Base-by-base conservation (phyloP, 495 filamentous ascomycete species). In the Daldinia caldariorum region DNA sequence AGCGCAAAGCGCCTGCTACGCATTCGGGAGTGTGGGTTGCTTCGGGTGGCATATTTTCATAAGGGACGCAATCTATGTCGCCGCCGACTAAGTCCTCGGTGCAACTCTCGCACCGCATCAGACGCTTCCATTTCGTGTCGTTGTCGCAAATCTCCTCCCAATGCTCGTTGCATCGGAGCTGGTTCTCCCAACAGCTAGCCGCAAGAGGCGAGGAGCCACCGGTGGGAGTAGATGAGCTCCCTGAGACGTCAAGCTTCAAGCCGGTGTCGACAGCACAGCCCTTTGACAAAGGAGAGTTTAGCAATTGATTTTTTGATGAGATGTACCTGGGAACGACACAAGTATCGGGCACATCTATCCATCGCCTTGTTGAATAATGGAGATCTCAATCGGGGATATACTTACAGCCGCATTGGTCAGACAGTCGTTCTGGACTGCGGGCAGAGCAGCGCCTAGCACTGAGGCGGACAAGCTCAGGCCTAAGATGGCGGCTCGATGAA, bases 91-190 rank as follows among this genome's bases (percentile, higher is more conserved):
- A 0, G 6, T 32, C 22, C 14, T 66, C 32, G 18, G 4, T 60
- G 37, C 63, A 66, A n/a, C 2, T 10, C 12, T 34, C 13, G 37
- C 63, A 66, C 16, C 35, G 2, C 13, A 22, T 8, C 0, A 66
- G 29, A 14, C 2, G 9, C 1, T 34, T 6, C 55, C 57, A 66
- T 3, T 13, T 12, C 7, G 26, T 35, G 34, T 32, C 47, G 1
- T 12, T 0, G 35, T 60, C 6, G 43, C 55, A 66, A 7, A 66
- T 54, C 56, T 66, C 54, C 35, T 66, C 56, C 20, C 29, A 29
- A n/a, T 37, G 47, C 22, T 45, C 63, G 29, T 55, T 60, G 38
- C 61, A 65, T 7, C 61, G 61, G 8, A 50, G 20, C 31, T 20
- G n/a, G 13, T 26, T 57, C 38, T 38, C 38, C 22, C n/a, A n/a